Evolutionary conservation across 2,329 filamentous ascomycete species (phyloP), one percentile per base, ranked within the genome.

Genomic region (Aspergillus quadrilineatus): DNA sequence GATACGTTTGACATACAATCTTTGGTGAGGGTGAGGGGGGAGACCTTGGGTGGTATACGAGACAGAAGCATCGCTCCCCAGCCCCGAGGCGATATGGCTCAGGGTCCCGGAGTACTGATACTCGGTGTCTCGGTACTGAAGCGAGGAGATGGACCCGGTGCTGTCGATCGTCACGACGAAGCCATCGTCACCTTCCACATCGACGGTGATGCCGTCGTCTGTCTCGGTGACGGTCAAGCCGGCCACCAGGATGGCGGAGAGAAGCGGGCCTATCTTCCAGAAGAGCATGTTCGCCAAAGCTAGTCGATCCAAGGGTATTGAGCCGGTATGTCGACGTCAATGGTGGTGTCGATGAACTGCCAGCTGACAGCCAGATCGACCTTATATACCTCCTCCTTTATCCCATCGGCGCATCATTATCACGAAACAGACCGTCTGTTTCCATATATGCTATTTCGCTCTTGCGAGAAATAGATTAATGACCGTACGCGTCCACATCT

Each of bases 161-260:
- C 7, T 41, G 36, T 50, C 22, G 6, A 54, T 54, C 7, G 51
- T 42, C 32, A 54, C 51, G 10, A 41, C 26, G n/a, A 54, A 32
- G 43, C 51, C 51, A 26, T 42, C 29, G 34, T 54, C 51, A 7
- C 51, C 43, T 9, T 48, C 43, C 6, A 46, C 46, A 28, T 56
- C 54, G 8, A 56, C 50, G 12, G 45, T 22, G 34, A 50, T 43
- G 45, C 29, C 48, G 32, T 34, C 44, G 29, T 54, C 51, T 0
- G 51, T 54, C n/a, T 54, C 34, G 14, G 41, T 34, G 12, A 54
- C 51, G 17, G 43, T 34, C 15, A 54, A 22, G 7, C 34, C 34
- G 6, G 43, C 22, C 7, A 42, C 51, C 26, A 50, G 36, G 1
- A 22, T 14, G 6, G 48, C 34, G 3, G 36, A 17, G 4, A 41